These are phyloP conservation scores for Mrakia frigida DNA, from an alignment of 768 basidiomycete species.

Conservation along the genomic window DNA sequence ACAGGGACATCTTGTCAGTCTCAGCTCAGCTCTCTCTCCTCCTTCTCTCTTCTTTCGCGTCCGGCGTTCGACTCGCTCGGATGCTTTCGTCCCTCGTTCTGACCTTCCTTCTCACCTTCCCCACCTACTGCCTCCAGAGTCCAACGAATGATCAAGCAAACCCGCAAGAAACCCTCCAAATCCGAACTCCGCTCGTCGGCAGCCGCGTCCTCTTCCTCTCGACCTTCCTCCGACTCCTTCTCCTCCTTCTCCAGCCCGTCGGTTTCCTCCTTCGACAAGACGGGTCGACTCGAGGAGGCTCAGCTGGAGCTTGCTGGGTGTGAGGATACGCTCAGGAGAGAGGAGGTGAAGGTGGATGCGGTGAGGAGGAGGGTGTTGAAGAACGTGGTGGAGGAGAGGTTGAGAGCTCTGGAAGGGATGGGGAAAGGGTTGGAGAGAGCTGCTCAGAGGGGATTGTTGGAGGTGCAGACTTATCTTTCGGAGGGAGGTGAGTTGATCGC, in stretches of 20 bases:
- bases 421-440: conserved; percentile 17
- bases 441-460: conserved; percentile 29
- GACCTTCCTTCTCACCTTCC: background rate
- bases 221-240: conserved; percentile 14
- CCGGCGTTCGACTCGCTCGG: background rate
- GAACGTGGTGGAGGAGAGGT: conserved; percentile 22
- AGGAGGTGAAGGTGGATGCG: conserved; percentile 23
- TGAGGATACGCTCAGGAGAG: conserved; percentile 28
- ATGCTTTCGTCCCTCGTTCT: background rate
- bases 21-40: background rate
- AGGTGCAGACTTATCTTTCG: conserved; percentile 25
- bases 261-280: conserved; percentile 18
- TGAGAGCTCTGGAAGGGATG: conserved; percentile 19
- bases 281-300: conserved; percentile 30
- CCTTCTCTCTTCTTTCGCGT: background rate
- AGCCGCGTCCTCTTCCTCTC: conserved; percentile 9
- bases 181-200: conserved; percentile 14
- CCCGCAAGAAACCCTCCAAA: conserved; percentile 33
- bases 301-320: conserved; percentile 31
- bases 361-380: conserved; percentile 26
- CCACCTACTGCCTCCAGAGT: conserved; percentile 19
- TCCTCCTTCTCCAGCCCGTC: conserved; percentile 18
- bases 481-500: conserved; percentile 23
- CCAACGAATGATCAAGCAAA: conserved; percentile 33
- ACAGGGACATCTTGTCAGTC: conserved; percentile 33